These are phyloP conservation scores for Jaapia argillacea DNA, from an alignment of 768 basidiomycete genomes.

Conservation along the genomic window DNA sequence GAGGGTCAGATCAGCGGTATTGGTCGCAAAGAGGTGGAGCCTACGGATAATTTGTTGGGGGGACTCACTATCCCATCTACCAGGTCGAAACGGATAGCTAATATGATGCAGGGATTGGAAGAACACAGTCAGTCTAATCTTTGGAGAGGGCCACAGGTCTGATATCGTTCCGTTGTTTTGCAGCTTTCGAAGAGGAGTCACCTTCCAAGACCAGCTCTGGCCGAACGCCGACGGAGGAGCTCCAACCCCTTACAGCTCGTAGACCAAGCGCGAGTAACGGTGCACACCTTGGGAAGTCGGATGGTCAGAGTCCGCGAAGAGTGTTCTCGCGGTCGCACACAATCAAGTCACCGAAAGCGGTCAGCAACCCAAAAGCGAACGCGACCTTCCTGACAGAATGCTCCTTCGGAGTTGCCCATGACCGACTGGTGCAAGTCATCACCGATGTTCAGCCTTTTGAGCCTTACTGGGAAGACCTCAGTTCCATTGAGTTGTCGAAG, in stretches of 20 bases:
- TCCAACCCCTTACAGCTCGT: constrained; percentile 36
- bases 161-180: not conserved
- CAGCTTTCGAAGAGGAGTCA: constrained; percentile 32
- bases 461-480: constrained; percentile 85
- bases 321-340: constrained; percentile 20
- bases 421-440: constrained; percentile 82
- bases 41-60: constrained; percentile 16
- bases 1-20: constrained; percentile 81
- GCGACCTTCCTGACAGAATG: constrained; percentile 89
- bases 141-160: not conserved
- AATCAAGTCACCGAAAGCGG: constrained; percentile 1
- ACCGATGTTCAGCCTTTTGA: constrained; percentile 94
- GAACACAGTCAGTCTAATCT: constrained; percentile 58
- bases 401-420: constrained; percentile 91
- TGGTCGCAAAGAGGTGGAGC: constrained; percentile 28
- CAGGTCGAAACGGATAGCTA: constrained; percentile 72
- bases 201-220: constrained; percentile 46
- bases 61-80: constrained; percentile 28
- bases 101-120: constrained; percentile 68
- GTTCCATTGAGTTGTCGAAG: constrained; percentile 59
- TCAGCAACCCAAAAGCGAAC: constrained; percentile 18
- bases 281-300: not conserved
- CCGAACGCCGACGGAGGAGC: constrained; percentile 30
- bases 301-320: constrained; percentile 19
- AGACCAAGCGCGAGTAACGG: constrained; percentile 22